A percentile compares a stretch with the other conserved stretches of the same genome.
phyloP scores from a whole-genome alignment of 371 early-diverging fungal species.

The Mucor racemosus region DNA sequence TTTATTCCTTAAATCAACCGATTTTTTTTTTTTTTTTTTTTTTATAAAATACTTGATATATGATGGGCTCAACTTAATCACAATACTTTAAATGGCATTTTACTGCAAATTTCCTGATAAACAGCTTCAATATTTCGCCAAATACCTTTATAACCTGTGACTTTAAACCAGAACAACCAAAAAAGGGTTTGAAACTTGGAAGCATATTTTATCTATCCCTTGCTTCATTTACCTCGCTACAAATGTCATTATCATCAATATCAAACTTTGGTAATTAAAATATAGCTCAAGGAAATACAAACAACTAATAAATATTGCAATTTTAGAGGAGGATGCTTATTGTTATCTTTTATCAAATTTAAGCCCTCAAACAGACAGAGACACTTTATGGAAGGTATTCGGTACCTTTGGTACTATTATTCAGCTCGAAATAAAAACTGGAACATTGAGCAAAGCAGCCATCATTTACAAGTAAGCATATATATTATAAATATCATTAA shows the following conservation, averaged over 20 bases:
- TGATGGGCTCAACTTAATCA: too few species aligned
- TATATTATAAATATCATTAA: background rate
- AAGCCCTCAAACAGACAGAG: background rate
- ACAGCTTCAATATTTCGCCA: too few species aligned
- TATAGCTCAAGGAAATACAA: too few species aligned
- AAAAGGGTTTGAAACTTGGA: too few species aligned
- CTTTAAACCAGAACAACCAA: too few species aligned
- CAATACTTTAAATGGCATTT: too few species aligned
- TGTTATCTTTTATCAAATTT: conserved; percentile 16
- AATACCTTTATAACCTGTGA: too few species aligned
- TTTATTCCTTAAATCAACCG: too few species aligned
- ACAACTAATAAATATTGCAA: background rate
- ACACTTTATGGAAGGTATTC: conserved; percentile 11
- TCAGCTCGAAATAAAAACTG: background rate
- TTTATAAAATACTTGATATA: too few species aligned
- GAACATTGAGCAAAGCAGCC: background rate
- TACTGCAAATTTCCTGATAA: too few species aligned
- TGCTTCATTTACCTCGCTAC: background rate
- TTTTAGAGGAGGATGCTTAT: background rate
- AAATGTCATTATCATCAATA: conserved; percentile 2
- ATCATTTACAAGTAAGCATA: conserved; percentile 8
- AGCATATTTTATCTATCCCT: background rate
- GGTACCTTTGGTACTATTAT: conserved; percentile 13
- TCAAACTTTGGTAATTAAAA: background rate
- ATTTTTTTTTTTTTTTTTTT: too few species aligned